Conservation (phyloP, 768 basidiomycete genomes). For the Lepiota brunneoincarnata region DNA sequence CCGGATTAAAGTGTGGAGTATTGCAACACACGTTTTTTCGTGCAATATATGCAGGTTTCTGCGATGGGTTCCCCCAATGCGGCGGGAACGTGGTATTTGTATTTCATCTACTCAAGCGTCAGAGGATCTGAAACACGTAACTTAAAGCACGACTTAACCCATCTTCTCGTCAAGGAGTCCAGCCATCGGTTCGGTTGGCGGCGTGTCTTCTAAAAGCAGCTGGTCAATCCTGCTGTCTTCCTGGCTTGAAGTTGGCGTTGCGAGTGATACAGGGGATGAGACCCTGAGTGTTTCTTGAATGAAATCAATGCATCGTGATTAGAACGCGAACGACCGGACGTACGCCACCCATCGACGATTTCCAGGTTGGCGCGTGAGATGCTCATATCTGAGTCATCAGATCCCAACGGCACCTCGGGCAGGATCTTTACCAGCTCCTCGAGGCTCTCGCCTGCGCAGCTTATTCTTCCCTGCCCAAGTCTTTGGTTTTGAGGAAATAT, state of each 20-base stretch:
- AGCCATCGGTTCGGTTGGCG: constrained; percentile 39
- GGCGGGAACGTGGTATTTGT: constrained; percentile 50
- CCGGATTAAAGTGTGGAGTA: neutral
- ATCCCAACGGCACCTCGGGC: constrained; percentile 6
- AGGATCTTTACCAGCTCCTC: constrained; percentile 13
- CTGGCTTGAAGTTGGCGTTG: constrained; percentile 32
- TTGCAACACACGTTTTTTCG: constrained; percentile 23
- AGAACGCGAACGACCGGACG: constrained; percentile 20
- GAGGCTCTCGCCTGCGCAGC: neutral
- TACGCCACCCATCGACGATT: constrained; percentile 67
- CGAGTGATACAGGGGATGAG: neutral
- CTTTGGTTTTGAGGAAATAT: constrained; percentile 42
- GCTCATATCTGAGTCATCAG: constrained; percentile 38
- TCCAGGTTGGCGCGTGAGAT: constrained; percentile 50
- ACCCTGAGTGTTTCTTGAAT: constrained; percentile 6
- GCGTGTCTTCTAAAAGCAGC: constrained; percentile 47
- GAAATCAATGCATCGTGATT: neutral
- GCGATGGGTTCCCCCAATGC: constrained; percentile 38
- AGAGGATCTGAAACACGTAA: neutral
- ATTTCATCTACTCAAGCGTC: constrained; percentile 38
- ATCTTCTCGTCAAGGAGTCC: constrained; percentile 45
- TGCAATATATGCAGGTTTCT: constrained; percentile 24
- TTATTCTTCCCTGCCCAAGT: constrained; percentile 14
- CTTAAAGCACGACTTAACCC: constrained; percentile 32
- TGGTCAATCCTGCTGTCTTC: constrained; percentile 51